phyloP scores from a whole-genome alignment of 805 yeast species.

The Scheffersomyces amazonensis region DNA sequence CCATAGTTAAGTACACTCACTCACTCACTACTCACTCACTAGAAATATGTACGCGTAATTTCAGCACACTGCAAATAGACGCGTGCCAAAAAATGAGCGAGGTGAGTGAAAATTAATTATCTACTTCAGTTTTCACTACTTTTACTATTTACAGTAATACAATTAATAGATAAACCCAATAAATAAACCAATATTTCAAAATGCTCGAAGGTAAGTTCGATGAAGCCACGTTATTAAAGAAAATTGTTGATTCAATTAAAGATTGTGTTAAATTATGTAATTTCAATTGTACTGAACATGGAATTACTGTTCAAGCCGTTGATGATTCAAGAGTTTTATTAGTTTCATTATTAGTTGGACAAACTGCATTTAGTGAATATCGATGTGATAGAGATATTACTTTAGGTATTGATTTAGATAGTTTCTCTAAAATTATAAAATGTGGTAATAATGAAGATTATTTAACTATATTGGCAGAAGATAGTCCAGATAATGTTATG shows the following conservation, averaged over 20 bases:
- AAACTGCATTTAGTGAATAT: slow-evolving; percentile 84
- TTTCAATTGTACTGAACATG: slow-evolving; percentile 94
- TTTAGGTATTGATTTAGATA: slow-evolving; percentile 84
- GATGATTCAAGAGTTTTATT: slow-evolving; percentile 95
- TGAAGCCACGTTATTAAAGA: slow-evolving; percentile 87
- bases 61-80: too few relatives aligned
- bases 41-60: too few relatives aligned
- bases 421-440: slow-evolving; percentile 83
- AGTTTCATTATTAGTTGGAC: slow-evolving; percentile 83
- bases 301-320: slow-evolving; percentile 95
- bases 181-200: not conserved
- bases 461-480: slow-evolving; percentile 87
- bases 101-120: not conserved
- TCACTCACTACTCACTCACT: too few relatives aligned
- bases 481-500: slow-evolving; percentile 73
- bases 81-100: too few relatives aligned
- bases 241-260: slow-evolving; percentile 88
- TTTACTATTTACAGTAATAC: not conserved
- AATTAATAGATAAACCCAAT: not conserved
- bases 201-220: slow-evolving; percentile 98
- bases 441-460: slow-evolving; percentile 90
- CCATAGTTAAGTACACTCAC: too few relatives aligned
- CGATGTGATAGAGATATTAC: slow-evolving; percentile 95
- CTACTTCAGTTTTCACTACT: not conserved
- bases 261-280: slow-evolving; percentile 95